These are phyloP conservation scores for Botrytis sinoallii DNA, from an alignment of 2,329 filamentous ascomycete genomes.

Conservation along the genomic window DNA sequence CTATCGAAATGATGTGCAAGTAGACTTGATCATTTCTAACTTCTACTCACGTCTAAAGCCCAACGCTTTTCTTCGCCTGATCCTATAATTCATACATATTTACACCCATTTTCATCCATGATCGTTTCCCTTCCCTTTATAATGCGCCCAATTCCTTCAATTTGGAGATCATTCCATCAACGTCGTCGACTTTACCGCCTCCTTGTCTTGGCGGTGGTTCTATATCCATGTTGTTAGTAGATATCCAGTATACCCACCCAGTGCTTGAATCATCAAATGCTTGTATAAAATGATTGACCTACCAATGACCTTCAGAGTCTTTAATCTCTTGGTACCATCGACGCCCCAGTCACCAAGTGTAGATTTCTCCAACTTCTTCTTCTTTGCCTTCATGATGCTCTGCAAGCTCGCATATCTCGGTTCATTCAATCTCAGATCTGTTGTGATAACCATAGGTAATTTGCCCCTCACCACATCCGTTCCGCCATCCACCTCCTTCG, in stretches of 20 bases:
- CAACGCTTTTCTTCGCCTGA: background rate
- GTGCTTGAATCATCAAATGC: background rate
- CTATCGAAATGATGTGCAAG: background rate
- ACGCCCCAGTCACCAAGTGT: conserved; percentile 78
- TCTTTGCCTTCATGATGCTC: conserved; percentile 99
- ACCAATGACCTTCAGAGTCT: conserved; percentile 86
- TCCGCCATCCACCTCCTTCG: conserved; percentile 91
- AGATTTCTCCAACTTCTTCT: conserved; percentile 97
- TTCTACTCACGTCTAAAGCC: background rate
- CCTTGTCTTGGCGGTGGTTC: conserved; percentile 87
- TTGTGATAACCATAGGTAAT: conserved; percentile 91
- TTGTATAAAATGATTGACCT: conserved; percentile 39
- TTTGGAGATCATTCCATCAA: conserved; percentile 89
- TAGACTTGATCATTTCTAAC: background rate
- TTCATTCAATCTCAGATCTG: conserved; percentile 91
- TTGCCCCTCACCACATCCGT: conserved; percentile 83
- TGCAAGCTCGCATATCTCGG: conserved; percentile 92
- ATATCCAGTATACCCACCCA: background rate
- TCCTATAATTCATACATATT: conserved; percentile 16
- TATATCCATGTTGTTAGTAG: conserved; percentile 36
- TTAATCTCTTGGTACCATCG: conserved; percentile 71
- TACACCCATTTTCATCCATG: conserved; percentile 11
- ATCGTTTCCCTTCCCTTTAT: conserved; percentile 22
- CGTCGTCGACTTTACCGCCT: conserved; percentile 95
- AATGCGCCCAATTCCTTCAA: conserved; percentile 89